A percentile compares a stretch with the other conserved stretches of the same genome.
Evolutionary conservation across 805 yeast genomes (phyloP).

Genomic region (Grigorovia humatica): DNA sequence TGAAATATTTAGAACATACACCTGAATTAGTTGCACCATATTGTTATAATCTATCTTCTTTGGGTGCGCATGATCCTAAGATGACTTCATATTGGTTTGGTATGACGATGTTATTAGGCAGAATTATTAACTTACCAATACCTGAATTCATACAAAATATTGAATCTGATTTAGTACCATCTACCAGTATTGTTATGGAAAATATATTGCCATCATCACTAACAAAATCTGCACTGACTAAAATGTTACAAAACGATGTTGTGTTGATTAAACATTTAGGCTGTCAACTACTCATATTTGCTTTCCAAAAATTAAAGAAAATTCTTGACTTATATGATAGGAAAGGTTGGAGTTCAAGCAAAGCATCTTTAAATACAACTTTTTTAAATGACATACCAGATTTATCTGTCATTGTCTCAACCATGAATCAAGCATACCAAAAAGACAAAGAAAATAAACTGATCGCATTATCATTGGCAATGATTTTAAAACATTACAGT

Average conservation of each 20-base stretch:
- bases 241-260: slow-evolving; percentile 43
- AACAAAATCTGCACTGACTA: slow-evolving; percentile 45
- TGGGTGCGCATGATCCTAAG: slow-evolving; percentile 71
- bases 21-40: slow-evolving; percentile 74
- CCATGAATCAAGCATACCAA: slow-evolving; percentile 34
- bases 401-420: slow-evolving; percentile 27
- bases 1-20: slow-evolving; percentile 39
- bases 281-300: slow-evolving; percentile 45
- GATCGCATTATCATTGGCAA: slow-evolving; percentile 38
- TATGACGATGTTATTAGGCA: slow-evolving; percentile 49
- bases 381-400: slow-evolving; percentile 40
- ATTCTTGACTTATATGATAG: slow-evolving; percentile 30
- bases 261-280: slow-evolving; percentile 52
- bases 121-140: slow-evolving; percentile 46
- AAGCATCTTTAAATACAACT: slow-evolving; percentile 27
- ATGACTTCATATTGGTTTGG: slow-evolving; percentile 77
- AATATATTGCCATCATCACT: slow-evolving; percentile 55
- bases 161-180: slow-evolving; percentile 28
- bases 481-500: slow-evolving; percentile 34
- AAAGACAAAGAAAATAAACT: slow-evolving; percentile 33
- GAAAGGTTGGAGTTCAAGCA: slow-evolving; percentile 34
- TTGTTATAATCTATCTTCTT: slow-evolving; percentile 44
- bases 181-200: slow-evolving; percentile 36
- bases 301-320: slow-evolving; percentile 42
- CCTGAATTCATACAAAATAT: slow-evolving; percentile 33